Percentiles rank a stretch among this genome's conserved stretches.
Conservation (phyloP, 192 early-diverging fungal genomes). For the Backusella australiensis region DNA sequence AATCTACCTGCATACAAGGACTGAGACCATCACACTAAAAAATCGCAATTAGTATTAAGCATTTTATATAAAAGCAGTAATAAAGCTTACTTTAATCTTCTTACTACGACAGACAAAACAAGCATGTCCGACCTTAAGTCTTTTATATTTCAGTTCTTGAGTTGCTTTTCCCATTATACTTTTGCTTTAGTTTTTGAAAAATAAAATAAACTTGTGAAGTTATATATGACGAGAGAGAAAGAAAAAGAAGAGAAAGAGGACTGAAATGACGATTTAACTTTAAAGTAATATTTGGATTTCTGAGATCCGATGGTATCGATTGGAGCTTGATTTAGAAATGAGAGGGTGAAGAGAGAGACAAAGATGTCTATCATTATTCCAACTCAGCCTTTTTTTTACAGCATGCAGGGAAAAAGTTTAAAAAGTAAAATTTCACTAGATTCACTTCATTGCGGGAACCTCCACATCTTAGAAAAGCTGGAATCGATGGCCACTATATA, state of each 20-base stretch:
- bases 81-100: background rate
- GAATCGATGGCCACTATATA: background rate
- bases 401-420: background rate
- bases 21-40: slow-evolving; percentile 7
- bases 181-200: background rate
- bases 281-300: background rate
- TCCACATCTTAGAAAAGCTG: background rate
- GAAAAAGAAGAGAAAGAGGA: background rate
- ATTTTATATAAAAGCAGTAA: background rate
- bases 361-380: background rate
- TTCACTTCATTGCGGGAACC: background rate
- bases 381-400: background rate
- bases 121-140: slow-evolving; percentile 11
- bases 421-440: background rate
- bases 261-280: background rate
- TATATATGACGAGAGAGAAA: background rate
- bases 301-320: background rate
- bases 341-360: background rate
- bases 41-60: background rate
- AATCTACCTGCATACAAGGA: slow-evolving; percentile 11
- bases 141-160: background rate
- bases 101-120: background rate
- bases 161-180: background rate
- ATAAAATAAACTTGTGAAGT: background rate
- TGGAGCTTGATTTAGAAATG: background rate